Conservation (phyloP, 148 eudicot species). For the Arctostaphylos glauca region DNA sequence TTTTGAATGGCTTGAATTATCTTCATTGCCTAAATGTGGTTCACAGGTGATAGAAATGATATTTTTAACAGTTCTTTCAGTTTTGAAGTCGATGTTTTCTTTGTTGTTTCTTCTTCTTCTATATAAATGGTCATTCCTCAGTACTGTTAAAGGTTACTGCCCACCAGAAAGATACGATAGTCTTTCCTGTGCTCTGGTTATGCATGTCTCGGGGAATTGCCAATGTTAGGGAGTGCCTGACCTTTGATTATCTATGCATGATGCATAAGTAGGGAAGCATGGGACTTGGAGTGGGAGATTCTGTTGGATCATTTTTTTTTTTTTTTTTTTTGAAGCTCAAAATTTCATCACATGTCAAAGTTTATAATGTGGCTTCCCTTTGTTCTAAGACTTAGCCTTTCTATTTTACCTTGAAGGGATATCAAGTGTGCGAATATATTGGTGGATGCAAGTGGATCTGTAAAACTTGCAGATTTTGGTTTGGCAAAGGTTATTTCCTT, state of each 20-base stretch:
- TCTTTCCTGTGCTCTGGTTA: neutral
- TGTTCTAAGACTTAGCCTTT: conserved; percentile 4
- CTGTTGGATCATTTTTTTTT: neutral
- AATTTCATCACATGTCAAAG: neutral
- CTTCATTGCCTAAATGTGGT: conserved; percentile 80
- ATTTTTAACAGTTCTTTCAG: neutral
- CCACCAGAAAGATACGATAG: neutral
- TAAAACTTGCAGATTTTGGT: conserved; percentile 73
- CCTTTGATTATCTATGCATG: neutral
- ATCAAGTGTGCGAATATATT: conserved; percentile 67
- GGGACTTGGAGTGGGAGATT: neutral
- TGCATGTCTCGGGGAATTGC: neutral
- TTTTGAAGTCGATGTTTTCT: no score
- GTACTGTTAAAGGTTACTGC: neutral
- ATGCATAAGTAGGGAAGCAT: neutral
- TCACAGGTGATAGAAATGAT: conserved; percentile 59
- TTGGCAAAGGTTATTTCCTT: conserved; percentile 56
- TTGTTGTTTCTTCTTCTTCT: neutral
- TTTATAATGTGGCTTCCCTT: neutral
- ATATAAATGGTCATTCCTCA: neutral
- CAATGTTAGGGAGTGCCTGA: neutral
- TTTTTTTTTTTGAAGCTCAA: neutral
- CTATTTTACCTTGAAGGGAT: conserved; percentile 40
- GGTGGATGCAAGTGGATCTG: conserved; percentile 56
- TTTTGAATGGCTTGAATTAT: conserved; percentile 83